A percentile compares a stretch with the other conserved stretches of the same genome.
phyloP scores from a whole-genome alignment of 2,329 filamentous ascomycete species.

The Paradendryphiella salina region DNA sequence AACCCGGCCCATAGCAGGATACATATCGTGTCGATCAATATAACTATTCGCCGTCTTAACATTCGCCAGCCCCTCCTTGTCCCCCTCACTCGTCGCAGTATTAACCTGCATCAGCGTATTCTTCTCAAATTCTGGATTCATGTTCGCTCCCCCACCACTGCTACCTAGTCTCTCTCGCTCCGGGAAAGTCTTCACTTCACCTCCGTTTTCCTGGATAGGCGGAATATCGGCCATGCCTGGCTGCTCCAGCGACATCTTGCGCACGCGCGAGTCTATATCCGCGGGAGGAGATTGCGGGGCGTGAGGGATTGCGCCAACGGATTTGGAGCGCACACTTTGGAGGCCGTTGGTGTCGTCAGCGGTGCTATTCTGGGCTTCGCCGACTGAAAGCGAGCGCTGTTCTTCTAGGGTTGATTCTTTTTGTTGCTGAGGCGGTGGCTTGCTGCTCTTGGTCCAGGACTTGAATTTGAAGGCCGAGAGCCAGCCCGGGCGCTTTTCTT shows the following conservation, averaged over 20 bases:
- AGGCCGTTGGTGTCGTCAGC: constrained; percentile 27
- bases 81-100: constrained; percentile 32
- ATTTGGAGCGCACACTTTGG: constrained; percentile 40
- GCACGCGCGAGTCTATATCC: constrained; percentile 32
- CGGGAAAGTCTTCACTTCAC: constrained; percentile 10
- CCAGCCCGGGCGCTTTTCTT: constrained; percentile 39
- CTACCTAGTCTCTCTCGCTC: constrained; percentile 4
- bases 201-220: constrained; percentile 16
- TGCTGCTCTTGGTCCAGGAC: constrained; percentile 33
- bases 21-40: constrained; percentile 52
- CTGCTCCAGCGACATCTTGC: constrained; percentile 20
- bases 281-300: constrained; percentile 16
- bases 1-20: constrained; percentile 39
- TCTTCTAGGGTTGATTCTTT: constrained; percentile 3
- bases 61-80: constrained; percentile 23
- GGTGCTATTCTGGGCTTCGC: constrained; percentile 6
- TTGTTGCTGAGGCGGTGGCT: constrained; percentile 4
- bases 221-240: constrained; percentile 6
- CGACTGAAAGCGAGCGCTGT: constrained; percentile 33
- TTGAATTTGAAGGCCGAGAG: constrained; percentile 38
- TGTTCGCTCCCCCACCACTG: not conserved
- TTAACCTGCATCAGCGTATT: constrained; percentile 35
- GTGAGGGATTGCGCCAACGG: constrained; percentile 36
- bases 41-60: constrained; percentile 43
- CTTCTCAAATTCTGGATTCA: constrained; percentile 16